phyloP scores from a whole-genome alignment of 257 asterid species.

The Marsdenia floribunda region DNA sequence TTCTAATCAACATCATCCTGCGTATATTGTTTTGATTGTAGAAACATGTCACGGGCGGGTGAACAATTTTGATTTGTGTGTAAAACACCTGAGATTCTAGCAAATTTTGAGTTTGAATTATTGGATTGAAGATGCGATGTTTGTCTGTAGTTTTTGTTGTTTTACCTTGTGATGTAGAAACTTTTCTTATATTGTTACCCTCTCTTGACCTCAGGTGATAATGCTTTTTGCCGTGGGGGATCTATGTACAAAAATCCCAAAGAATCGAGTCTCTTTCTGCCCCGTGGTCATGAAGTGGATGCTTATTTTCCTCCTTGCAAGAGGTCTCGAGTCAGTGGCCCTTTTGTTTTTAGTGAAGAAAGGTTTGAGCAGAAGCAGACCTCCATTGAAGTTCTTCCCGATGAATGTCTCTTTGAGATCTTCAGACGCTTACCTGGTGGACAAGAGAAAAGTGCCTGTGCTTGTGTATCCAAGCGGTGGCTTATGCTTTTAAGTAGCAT shows the following conservation, averaged over 20 bases:
- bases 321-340: slow-evolving; percentile 75
- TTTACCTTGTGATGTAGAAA: neutral
- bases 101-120: neutral
- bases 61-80: neutral
- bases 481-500: slow-evolving; percentile 83
- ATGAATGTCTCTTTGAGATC: slow-evolving; percentile 93
- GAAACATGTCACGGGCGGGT: neutral
- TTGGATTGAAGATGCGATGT: neutral
- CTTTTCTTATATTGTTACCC: slow-evolving; percentile 21
- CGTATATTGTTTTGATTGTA: neutral
- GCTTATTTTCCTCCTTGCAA: slow-evolving; percentile 66
- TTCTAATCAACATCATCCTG: neutral
- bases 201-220: slow-evolving; percentile 42
- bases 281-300: slow-evolving; percentile 55
- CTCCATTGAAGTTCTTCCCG: slow-evolving; percentile 84
- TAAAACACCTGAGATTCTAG: too few species aligned
- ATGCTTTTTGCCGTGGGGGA: slow-evolving; percentile 45
- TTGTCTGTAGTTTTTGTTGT: neutral
- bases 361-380: slow-evolving; percentile 32
- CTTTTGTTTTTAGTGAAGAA: slow-evolving; percentile 41
- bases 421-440: slow-evolving; percentile 68
- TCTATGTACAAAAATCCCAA: slow-evolving; percentile 49
- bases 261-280: slow-evolving; percentile 41
- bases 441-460: slow-evolving; percentile 67
- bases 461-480: slow-evolving; percentile 90